Evolutionary conservation across 208 protist genomes (phyloP).

Genomic region (Crithidia brevicula): DNA sequence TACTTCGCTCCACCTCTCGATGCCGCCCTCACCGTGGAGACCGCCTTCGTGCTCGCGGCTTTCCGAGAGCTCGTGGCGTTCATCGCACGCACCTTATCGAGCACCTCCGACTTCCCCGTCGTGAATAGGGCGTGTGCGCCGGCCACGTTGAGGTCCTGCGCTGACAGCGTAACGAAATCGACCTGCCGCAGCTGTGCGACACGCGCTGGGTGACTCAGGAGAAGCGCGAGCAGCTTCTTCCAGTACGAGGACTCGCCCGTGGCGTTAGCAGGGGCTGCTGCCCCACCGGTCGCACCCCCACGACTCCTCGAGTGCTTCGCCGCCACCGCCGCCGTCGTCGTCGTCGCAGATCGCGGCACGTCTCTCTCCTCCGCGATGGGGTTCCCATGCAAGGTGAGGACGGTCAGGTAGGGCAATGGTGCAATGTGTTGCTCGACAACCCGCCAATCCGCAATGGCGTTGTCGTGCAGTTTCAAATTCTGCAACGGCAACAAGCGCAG

Average conservation of each 20-base stretch:
- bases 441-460: constrained; percentile 72
- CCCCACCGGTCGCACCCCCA: background rate
- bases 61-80: constrained; percentile 10
- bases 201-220: constrained; percentile 58
- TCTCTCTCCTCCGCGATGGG: constrained; percentile 65
- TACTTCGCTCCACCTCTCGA: background rate
- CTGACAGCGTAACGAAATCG: constrained; percentile 83
- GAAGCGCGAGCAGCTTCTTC: constrained; percentile 47
- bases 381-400: constrained; percentile 85
- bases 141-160: constrained; percentile 78
- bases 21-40: background rate
- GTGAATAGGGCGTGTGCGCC: constrained; percentile 71
- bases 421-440: constrained; percentile 72
- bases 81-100: constrained; percentile 45
- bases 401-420: constrained; percentile 56
- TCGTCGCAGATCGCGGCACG: background rate
- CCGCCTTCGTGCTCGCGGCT: background rate
- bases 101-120: constrained; percentile 45
- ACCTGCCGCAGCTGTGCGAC: constrained; percentile 63
- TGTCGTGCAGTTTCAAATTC: constrained; percentile 76
- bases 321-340: background rate
- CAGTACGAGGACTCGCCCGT: constrained; percentile 59
- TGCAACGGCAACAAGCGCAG: constrained; percentile 71
- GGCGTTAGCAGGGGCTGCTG: background rate
- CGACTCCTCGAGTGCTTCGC: background rate